Percentiles rank a stretch among this genome's conserved stretches.
Evolutionary conservation across 768 basidiomycete species (phyloP).

Genomic region (Tulasnella sp.): DNA sequence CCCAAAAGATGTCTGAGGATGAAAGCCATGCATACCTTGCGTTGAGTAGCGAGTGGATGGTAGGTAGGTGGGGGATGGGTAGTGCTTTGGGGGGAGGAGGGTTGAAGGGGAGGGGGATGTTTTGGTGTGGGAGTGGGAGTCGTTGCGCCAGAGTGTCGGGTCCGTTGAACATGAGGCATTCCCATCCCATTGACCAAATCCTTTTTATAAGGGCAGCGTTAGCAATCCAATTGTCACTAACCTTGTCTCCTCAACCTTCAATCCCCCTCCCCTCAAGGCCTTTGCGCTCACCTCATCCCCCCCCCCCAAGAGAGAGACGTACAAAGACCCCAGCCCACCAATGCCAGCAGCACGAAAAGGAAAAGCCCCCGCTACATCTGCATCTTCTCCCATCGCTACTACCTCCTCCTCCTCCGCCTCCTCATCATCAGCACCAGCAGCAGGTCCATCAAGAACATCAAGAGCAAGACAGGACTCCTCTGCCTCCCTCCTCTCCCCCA

Average conservation of each 20-base stretch:
- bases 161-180: background rate
- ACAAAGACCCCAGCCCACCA: background rate
- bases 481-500: constrained; percentile 12
- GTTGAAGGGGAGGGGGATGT: background rate
- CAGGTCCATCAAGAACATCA: background rate
- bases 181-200: background rate
- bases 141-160: background rate
- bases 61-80: background rate
- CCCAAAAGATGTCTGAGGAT: background rate
- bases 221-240: constrained; percentile 12
- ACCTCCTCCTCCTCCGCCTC: background rate
- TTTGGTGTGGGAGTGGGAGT: constrained; percentile 9
- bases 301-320: too few species aligned
- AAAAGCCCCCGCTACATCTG: constrained; percentile 17
- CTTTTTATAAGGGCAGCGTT: constrained; percentile 6
- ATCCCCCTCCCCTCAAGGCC: constrained; percentile 8
- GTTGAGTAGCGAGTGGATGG: background rate
- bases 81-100: background rate
- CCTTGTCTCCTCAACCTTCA: constrained; percentile 18
- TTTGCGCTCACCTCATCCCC: background rate
- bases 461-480: background rate
- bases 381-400: constrained; percentile 18
- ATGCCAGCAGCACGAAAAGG: constrained; percentile 17
- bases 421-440: background rate
- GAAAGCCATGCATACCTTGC: background rate